Base-by-base conservation (phyloP, 2,329 filamentous ascomycete species). In the Alternaria viburni region DNA sequence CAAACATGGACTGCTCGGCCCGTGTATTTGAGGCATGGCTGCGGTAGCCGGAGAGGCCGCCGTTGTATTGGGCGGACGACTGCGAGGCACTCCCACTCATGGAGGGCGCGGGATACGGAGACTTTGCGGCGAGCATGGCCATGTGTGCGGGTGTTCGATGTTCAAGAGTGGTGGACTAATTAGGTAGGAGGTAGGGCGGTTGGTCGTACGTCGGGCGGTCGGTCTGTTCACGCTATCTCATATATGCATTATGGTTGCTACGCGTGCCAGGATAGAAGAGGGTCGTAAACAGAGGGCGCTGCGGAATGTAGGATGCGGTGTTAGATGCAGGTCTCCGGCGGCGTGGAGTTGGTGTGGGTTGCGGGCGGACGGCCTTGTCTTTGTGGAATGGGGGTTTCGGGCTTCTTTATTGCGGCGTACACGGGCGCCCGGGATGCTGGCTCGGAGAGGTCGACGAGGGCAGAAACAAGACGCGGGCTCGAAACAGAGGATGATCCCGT, bases 91-190 rank as follows among this genome's bases (percentile, higher is more conserved):
- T 70, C 56, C 70, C 74, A 58, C 69, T 74, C 50, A 89, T 80
- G 58, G 86, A 83, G 45, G 78, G 76, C 57, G 88, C 82, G 69
- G 90, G 85, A 76, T 90, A 93, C 46, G 90, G 86, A 72, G 90
- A 84, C 79, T 93, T 93, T 64, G 91, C 89, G 69, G 91, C 91
- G 75, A 94, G 83, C 88, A 93, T 92, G 74, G 91, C 89, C 91
- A 93, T 93, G 65, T 58, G 61, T 44, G 44, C 32, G 46, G 15
- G 32, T 49, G 36, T 57, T 25, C 36, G 50, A 51, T 30, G 32
- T 36, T 36, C 32, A 50, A 50, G n/a, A 7, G 62, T 36, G 51
- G 64, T 21, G 23, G 49, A 30, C 52, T 32, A n/a, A 41, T 46
- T 51, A 47, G 46, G 43, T 28, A 49, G 52, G 52, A 17, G 47